Evolutionary conservation across 2,329 filamentous ascomycete species (phyloP).

Genomic region (Sporothrix sp.): DNA sequence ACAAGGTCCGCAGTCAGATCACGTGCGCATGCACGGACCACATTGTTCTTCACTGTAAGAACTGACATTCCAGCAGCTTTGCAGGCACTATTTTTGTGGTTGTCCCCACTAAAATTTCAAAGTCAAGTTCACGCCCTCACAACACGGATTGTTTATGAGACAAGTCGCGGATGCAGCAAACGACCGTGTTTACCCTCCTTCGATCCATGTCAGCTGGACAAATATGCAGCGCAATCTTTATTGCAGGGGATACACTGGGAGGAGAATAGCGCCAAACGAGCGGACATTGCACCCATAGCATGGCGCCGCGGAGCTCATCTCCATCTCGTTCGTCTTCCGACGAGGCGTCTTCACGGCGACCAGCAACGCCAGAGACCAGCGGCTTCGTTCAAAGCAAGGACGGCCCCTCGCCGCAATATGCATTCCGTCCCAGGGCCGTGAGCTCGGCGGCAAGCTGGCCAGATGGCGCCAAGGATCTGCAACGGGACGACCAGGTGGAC

Average conservation of each 20-base stretch:
- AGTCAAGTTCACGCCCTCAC: neutral
- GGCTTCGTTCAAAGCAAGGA: neutral
- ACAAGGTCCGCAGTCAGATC: too few species aligned
- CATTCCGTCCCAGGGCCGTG: neutral
- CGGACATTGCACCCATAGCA: neutral
- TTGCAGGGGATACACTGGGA: too few species aligned
- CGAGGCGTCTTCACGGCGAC: neutral
- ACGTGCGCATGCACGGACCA: too few species aligned
- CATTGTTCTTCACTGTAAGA: too few species aligned
- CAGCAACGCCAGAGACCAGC: neutral
- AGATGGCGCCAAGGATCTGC: neutral
- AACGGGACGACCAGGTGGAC: neutral
- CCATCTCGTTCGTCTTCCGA: neutral
- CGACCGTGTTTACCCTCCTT: too few species aligned
- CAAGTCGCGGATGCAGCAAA: too few species aligned
- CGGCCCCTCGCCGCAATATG: neutral
- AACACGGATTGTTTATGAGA: too few species aligned
- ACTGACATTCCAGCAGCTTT: neutral
- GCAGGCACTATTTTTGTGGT: too few species aligned
- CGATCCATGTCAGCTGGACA: too few species aligned
- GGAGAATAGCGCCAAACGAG: neutral
- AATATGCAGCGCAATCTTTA: too few species aligned
- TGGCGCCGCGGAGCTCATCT: neutral
- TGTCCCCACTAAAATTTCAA: constrained; percentile 3
- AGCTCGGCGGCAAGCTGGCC: neutral